These are phyloP conservation scores for Penicillium chermesinum DNA, from an alignment of 495 filamentous ascomycete genomes.

Conservation along the genomic window DNA sequence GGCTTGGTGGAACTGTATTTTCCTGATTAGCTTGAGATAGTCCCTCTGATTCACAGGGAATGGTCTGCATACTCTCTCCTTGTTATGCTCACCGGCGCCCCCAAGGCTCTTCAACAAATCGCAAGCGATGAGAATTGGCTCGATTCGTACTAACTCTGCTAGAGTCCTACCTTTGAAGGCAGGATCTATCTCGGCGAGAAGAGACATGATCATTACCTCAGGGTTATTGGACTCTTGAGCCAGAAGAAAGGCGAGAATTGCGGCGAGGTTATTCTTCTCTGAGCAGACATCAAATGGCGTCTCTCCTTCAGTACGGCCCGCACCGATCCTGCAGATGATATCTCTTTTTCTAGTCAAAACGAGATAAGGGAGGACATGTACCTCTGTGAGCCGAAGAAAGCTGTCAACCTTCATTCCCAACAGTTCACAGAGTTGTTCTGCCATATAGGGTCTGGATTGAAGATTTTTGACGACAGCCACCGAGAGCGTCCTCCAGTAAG, in stretches of 20 bases:
- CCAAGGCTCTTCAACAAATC: slow-evolving; percentile 80
- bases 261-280: slow-evolving; percentile 65
- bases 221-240: slow-evolving; percentile 63
- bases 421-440: slow-evolving; percentile 73
- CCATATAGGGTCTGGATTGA: slow-evolving; percentile 71
- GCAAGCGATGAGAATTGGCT: slow-evolving; percentile 68
- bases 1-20: slow-evolving; percentile 50
- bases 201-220: slow-evolving; percentile 61
- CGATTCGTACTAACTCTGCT: slow-evolving; percentile 63
- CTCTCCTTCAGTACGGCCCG: slow-evolving; percentile 60
- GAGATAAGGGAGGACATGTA: slow-evolving; percentile 76
- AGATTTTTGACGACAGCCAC: slow-evolving; percentile 76
- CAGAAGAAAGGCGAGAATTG: slow-evolving; percentile 74
- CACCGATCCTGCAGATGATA: slow-evolving; percentile 73
- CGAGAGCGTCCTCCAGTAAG: slow-evolving; percentile 82
- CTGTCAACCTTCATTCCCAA: slow-evolving; percentile 65
- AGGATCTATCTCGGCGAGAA: slow-evolving; percentile 59
- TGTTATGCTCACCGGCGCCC: slow-evolving; percentile 59
- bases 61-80: slow-evolving; percentile 43
- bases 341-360: slow-evolving; percentile 72
- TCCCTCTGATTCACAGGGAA: neutral
- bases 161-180: slow-evolving; percentile 63
- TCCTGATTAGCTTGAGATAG: neutral
- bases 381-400: slow-evolving; percentile 73
- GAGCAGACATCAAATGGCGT: slow-evolving; percentile 53